These are phyloP conservation scores for Actinidia arguta DNA, from an alignment of 179 eudicot genomes.

Conservation along the genomic window DNA sequence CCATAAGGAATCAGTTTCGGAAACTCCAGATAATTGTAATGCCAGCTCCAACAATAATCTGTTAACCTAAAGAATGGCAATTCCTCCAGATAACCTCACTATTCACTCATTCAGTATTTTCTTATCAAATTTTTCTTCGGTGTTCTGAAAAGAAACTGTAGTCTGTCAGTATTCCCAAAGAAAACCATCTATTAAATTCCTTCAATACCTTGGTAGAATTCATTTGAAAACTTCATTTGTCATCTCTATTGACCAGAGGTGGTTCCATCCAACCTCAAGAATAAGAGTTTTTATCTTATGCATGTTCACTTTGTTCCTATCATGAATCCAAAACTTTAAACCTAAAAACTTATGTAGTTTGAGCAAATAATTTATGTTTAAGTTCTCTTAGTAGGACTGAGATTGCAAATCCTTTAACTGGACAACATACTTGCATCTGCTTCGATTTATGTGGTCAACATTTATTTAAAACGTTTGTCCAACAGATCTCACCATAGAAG, in stretches of 20 bases:
- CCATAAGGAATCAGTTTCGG: background rate
- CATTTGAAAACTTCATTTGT: background rate
- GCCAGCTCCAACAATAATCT: background rate
- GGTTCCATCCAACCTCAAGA: too few species aligned
- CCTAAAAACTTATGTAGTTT: background rate
- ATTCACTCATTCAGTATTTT: constrained; percentile 64
- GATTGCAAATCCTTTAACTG: background rate
- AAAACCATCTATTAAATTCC: background rate
- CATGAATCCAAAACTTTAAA: background rate
- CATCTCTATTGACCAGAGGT: background rate
- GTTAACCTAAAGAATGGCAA: constrained; percentile 67
- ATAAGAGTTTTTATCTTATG: background rate
- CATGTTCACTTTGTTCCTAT: background rate
- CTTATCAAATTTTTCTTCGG: constrained; percentile 60
- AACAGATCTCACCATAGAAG: background rate
- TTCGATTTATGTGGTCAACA: background rate
- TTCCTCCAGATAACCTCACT: constrained; percentile 63
- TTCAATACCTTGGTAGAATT: background rate
- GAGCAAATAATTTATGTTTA: background rate
- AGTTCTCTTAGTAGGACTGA: background rate
- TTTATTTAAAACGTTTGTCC: background rate
- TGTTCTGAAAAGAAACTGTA: constrained; percentile 42
- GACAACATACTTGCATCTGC: background rate
- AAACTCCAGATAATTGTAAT: background rate
- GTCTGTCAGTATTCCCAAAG: constrained; percentile 7